phyloP scores from a whole-genome alignment of 306 rosid genomes.

The Echinosophora koreensis region DNA sequence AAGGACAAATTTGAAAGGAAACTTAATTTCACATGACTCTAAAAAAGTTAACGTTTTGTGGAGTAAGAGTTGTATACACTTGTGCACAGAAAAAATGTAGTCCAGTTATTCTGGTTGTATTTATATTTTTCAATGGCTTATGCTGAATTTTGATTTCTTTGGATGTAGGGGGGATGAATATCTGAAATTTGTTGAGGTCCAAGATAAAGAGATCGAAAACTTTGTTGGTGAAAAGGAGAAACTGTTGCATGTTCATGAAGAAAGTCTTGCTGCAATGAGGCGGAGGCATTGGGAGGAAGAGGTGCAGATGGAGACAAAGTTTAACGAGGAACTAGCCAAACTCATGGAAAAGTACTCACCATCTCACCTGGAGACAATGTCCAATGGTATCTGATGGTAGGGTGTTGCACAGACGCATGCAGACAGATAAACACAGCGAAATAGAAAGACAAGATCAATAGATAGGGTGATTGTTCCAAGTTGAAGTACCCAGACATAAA shows the following conservation, averaged over 20 bases:
- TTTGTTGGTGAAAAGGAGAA: conserved; percentile 66
- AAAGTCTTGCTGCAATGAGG: conserved; percentile 57
- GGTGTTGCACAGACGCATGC: conserved; percentile 24
- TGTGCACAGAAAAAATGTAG: not conserved
- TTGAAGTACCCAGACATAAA: not conserved
- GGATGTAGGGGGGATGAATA: conserved; percentile 58
- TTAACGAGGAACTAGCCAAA: conserved; percentile 51
- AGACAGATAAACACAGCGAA: conserved; percentile 39
- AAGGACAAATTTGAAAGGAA: not conserved
- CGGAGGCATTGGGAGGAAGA: conserved; percentile 72
- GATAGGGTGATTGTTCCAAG: not conserved
- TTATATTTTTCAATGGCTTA: conserved; percentile 13
- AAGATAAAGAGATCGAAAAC: conserved; percentile 68
- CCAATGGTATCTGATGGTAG: conserved; percentile 35
- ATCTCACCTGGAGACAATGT: not conserved
- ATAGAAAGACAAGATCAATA: not conserved
- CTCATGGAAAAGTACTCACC: conserved; percentile 77
- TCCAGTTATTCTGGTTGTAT: not conserved
- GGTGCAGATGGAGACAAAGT: conserved; percentile 63
- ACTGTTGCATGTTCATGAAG: conserved; percentile 56
- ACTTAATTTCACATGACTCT: not conserved
- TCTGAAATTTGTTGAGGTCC: conserved; percentile 63
- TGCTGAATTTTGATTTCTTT: conserved; percentile 33
- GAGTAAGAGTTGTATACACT: not conserved
- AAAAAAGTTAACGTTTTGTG: not conserved